Base-by-base conservation (phyloP, 73 alveolate species). In the Blepharisma stoltei region DNA sequence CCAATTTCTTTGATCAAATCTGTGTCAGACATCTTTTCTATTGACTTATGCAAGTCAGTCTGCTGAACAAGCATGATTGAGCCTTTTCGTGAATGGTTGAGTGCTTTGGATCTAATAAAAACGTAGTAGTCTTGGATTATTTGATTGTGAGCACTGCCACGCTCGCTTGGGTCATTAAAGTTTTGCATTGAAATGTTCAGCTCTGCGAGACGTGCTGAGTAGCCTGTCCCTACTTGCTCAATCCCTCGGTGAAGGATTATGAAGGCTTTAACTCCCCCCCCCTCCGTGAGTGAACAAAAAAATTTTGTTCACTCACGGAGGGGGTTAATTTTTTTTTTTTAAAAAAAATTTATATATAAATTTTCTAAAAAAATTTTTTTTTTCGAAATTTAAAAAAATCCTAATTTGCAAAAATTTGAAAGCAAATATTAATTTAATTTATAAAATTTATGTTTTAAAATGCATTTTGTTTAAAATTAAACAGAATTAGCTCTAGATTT, bases 101-200 rank as follows among this genome's bases (percentile, higher is more conserved):
- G 27, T 14, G 66, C 66, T 52, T 52, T 52, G 27, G 23, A 14
- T 52, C 23, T 52, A 20, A 52, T 52, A 52, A 14, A 52, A 11
- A 20, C 23, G 66, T 52, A 52, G 66, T 52, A 52, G 23, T 52
- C 66, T 52, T 52, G 66, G 23, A 52, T 52, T 11, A 52, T 52
- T 52, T 52, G n/a, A 20, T 52, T 52, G 21, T 60, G 76, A 25
- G 49, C 55, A 14, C 41, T 60, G n/a, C 76, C 76, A 11, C 21
- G 14, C 52, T 60, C 76, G 37, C 55, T 25, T 9, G 76, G 76
- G 52, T 60, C 76, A 37, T 37, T 60, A 71, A 60, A 60, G 23
- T 20, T 52, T 11, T 20, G n/a, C 23, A 52, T 11, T 14, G 23
- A 20, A 11, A 52, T 14, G 66, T 52, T 52, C 4, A 52, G 23